Base-by-base conservation (phyloP, 352 stramenopile species). In the Phytopythium oedochilum region DNA sequence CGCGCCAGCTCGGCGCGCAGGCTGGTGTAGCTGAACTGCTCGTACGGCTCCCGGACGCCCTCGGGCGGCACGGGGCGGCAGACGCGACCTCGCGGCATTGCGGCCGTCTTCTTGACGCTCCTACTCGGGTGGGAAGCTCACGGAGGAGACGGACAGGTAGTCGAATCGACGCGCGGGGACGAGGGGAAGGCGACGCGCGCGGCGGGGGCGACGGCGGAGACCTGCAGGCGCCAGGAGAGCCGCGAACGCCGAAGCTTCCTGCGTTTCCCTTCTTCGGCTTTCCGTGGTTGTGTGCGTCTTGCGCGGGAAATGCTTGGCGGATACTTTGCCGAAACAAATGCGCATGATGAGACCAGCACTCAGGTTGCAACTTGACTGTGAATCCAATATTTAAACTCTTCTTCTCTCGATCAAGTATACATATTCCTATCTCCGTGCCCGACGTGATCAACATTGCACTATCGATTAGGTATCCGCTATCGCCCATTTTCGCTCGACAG, bases 41-140 rank as follows among this genome's bases (percentile, higher is more conserved):
- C 75, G 70, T 86, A 86, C 50, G 75, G 75, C 48, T 76, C 67
- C 43, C 12, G 3, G 5, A 53, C 38, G 38, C 7, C n/a, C 18
- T 25, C 34, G 34, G 14, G 34, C 34, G 34, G 2, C 34, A n/a
- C 2, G 34, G 14, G 34, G 2, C 18, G n/a, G 5, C 38, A 18
- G 2, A 8, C 5, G 9, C 29, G 29, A 32, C 29, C 29, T 26
- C 38, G 5, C n/a, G 38, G 38, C 38, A 44, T 44, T n/a, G 38
- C 17, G 29, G 29, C 8, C 18, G 18, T 43, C 25, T n/a, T 44
- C 38, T 7, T 44, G 38, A 18, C n/a, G 38, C n/a, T 22, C 0
- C 38, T 5, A 44, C n/a, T n/a, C n/a, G n/a, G n/a, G n/a, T n/a
- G n/a, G n/a, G n/a, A n/a, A n/a, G n/a, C n/a, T n/a, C n/a, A n/a